A percentile compares a stretch with the other conserved stretches of the same genome.
phyloP scores from a whole-genome alignment of 2,329 filamentous ascomycete genomes.

The Paraphoma chrysanthemicola region DNA sequence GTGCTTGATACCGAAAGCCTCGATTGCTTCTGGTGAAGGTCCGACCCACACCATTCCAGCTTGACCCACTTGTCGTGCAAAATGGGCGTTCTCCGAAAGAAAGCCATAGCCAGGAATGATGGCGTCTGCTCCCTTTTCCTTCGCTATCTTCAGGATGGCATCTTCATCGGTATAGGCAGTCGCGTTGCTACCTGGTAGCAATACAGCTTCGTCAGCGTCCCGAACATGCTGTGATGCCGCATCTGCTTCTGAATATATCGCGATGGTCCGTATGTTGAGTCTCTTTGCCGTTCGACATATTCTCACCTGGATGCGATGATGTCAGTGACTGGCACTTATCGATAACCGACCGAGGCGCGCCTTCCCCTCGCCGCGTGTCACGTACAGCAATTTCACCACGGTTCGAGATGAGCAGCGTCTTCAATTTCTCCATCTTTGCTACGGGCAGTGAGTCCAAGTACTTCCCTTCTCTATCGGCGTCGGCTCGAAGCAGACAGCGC shows the following conservation, averaged over 20 bases:
- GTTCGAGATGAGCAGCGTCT: conserved; percentile 65
- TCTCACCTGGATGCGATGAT: conserved; percentile 45
- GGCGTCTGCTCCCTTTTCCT: conserved; percentile 58
- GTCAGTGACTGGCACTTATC: conserved; percentile 17
- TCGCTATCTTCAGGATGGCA: conserved; percentile 60
- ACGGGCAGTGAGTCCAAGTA: not conserved
- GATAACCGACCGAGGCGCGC: not conserved
- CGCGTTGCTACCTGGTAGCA: conserved; percentile 57
- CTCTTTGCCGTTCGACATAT: conserved; percentile 60
- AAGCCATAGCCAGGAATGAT: conserved; percentile 74
- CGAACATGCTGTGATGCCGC: conserved; percentile 62
- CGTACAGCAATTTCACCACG: conserved; percentile 9
- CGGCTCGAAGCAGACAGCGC: not conserved
- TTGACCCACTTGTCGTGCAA: conserved; percentile 60
- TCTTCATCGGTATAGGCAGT: conserved; percentile 59
- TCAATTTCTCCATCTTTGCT: conserved; percentile 51
- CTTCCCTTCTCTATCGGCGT: not conserved
- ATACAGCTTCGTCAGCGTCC: conserved; percentile 60
- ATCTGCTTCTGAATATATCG: conserved; percentile 66
- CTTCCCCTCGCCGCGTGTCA: conserved; percentile 3
- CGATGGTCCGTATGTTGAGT: conserved; percentile 60
- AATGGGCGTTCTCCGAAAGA: conserved; percentile 68
- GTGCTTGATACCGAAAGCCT: conserved; percentile 66
- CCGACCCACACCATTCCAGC: conserved; percentile 67
- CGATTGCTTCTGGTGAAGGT: conserved; percentile 61